Conservation (phyloP, 176 grass and related monocot species). For the Phoenix roebelenii region DNA sequence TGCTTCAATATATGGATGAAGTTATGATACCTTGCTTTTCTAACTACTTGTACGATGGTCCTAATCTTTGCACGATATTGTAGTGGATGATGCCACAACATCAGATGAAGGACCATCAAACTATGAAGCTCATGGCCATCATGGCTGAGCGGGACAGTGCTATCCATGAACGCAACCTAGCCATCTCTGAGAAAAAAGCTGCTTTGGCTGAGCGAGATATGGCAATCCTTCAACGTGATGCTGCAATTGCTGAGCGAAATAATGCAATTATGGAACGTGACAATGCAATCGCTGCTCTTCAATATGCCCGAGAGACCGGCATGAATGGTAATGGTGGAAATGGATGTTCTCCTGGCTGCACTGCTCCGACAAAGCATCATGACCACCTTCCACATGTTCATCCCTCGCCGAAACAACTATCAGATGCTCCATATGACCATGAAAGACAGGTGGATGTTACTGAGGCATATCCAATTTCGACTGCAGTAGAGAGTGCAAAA, state of each 20-base stretch:
- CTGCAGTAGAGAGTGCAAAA: slow-evolving; percentile 26
- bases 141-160: slow-evolving; percentile 75
- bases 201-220: slow-evolving; percentile 71
- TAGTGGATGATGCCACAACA: slow-evolving; percentile 91
- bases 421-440: slow-evolving; percentile 79
- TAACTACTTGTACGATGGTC: too few relatives aligned
- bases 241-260: slow-evolving; percentile 69
- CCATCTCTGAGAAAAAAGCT: slow-evolving; percentile 80
- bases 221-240: slow-evolving; percentile 62
- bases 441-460: slow-evolving; percentile 63
- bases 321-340: slow-evolving; percentile 35
- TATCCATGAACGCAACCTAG: slow-evolving; percentile 64
- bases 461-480: slow-evolving; percentile 68
- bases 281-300: slow-evolving; percentile 65
- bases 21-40: too few relatives aligned
- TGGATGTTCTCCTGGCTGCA: slow-evolving; percentile 33
- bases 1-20: too few relatives aligned
- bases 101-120: slow-evolving; percentile 63
- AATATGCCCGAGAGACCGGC: slow-evolving; percentile 41
- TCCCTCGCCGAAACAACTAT: slow-evolving; percentile 49
- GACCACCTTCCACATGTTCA: slow-evolving; percentile 49
- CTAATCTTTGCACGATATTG: too few relatives aligned
- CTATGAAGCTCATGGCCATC: slow-evolving; percentile 46
- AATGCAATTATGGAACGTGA: slow-evolving; percentile 65
- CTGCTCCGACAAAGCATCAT: slow-evolving; percentile 18